These are phyloP conservation scores for Musa itinerans DNA, from an alignment of 176 grass and related monocot genomes.

Conservation along the genomic window DNA sequence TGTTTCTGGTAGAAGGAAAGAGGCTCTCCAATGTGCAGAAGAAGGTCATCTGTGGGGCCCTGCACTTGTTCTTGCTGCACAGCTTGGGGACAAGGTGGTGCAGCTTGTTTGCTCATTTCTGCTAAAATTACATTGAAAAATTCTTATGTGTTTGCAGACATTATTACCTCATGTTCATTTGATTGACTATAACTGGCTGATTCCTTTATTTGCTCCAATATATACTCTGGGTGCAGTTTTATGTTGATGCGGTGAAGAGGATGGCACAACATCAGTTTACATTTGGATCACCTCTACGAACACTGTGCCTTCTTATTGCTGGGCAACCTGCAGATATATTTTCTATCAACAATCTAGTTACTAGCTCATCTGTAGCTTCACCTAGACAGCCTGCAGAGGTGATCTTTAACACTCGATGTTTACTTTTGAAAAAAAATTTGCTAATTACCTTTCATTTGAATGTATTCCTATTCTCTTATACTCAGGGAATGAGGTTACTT, in stretches of 20 bases:
- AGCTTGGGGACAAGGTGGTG: conserved; percentile 82
- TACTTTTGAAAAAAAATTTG: too few relatives aligned
- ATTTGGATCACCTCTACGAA: conserved; percentile 78
- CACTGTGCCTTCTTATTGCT: conserved; percentile 93
- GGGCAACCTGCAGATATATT: conserved; percentile 93
- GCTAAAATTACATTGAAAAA: background rate
- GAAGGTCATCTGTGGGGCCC: conserved; percentile 97
- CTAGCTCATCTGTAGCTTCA: conserved; percentile 29
- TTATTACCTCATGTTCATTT: conserved; percentile 19
- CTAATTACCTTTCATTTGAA: too few relatives aligned
- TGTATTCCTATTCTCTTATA: too few relatives aligned
- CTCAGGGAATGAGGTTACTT: too few relatives aligned
- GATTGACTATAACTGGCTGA: background rate
- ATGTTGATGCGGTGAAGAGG: conserved; percentile 91
- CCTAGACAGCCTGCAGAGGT: conserved; percentile 65
- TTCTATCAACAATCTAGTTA: conserved; percentile 35
- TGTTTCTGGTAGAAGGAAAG: conserved; percentile 88
- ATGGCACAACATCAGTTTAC: conserved; percentile 86
- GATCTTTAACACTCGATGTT: conserved; percentile 2
- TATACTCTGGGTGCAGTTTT: conserved; percentile 49
- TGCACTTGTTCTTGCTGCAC: conserved; percentile 83
- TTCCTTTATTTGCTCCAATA: conserved; percentile 1
- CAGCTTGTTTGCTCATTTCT: background rate
- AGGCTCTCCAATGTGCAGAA: conserved; percentile 80
- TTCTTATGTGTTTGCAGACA: background rate